Conservation (phyloP, 2,329 filamentous ascomycete species). For the Aspergillus carbonarius region DNA sequence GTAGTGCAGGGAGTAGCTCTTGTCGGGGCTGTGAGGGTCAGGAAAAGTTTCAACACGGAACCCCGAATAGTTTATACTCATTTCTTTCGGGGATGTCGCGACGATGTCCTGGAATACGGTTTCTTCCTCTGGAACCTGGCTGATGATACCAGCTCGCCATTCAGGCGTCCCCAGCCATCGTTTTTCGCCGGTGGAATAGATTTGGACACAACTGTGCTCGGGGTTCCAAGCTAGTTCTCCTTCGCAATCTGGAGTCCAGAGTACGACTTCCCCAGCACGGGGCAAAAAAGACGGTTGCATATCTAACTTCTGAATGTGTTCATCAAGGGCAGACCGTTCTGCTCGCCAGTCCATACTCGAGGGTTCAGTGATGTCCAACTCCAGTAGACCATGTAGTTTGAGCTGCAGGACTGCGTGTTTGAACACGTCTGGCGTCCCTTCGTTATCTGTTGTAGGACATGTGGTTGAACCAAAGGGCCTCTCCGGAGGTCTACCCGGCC, state of each 20-base stretch:
- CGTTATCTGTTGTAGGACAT: constrained; percentile 41
- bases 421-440: constrained; percentile 57
- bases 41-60: constrained; percentile 60
- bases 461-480: constrained; percentile 6
- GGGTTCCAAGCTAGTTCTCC: constrained; percentile 40
- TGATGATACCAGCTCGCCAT: constrained; percentile 60
- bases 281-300: constrained; percentile 54
- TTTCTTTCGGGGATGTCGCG: constrained; percentile 38
- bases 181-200: constrained; percentile 34
- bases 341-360: constrained; percentile 59
- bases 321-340: constrained; percentile 45
- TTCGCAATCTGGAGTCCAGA: constrained; percentile 47
- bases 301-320: constrained; percentile 43
- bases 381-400: constrained; percentile 39
- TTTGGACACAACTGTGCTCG: constrained; percentile 27
- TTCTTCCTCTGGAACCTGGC: constrained; percentile 50
- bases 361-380: constrained; percentile 50
- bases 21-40: constrained; percentile 51
- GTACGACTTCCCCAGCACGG: constrained; percentile 56
- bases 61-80: constrained; percentile 51
- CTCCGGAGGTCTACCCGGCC: constrained; percentile 7
- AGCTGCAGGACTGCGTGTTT: constrained; percentile 52
- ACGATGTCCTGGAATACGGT: constrained; percentile 49
- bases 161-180: constrained; percentile 40
- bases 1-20: constrained; percentile 54